Evolutionary conservation across 371 early-diverging fungal genomes (phyloP), one percentile per base, ranked within the genome.

Genomic region (Rhizopus sp.): DNA sequence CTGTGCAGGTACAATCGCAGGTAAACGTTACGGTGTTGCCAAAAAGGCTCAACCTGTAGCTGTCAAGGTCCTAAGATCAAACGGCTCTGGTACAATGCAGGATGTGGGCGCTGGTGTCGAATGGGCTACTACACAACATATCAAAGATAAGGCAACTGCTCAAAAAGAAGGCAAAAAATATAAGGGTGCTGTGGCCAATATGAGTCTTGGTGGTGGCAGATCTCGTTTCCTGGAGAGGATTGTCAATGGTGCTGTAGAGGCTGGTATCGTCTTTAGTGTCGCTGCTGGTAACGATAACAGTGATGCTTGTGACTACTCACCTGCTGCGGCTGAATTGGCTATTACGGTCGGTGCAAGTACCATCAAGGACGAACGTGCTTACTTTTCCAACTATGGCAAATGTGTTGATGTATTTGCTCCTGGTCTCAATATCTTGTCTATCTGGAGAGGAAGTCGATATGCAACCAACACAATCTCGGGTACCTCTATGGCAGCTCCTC

Each of bases 261-360:
- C 75, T 15, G 95, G 96, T 64, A 79, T 97, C 44, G 76, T 85
- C 70, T 95, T 97, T 80, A 92, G 93, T 13, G 95, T 96, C 30
- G 99, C 99, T 49, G 99, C 99, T 38, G 99, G 98, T 53, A 99
- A 99, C 82, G 93, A 94, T 68, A 88, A 92, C 70, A 70, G 81
- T 23, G 90, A 97, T 73, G 99, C 99, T 10, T 99, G 99, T 83
- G 72, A 87, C 53, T 93, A 88, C 72, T 95, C 97, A 8, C 99
- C 99, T 48, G 97, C 96, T 47, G 88, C 90, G 29, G 88, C 95
- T 17, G 84, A 89, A 60, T 69, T 82, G 42, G 98, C 97, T 23
- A 86, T 99, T 58, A 99, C 99, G 10, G 99, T 99, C 8, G 99
- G 98, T 34, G 97, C 98, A 29, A 84, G 92, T 4, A 89, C 91